These are phyloP conservation scores for Pseudognaphalium luteoalbum DNA, from an alignment of 129 eudicot species.

Conservation along the genomic window DNA sequence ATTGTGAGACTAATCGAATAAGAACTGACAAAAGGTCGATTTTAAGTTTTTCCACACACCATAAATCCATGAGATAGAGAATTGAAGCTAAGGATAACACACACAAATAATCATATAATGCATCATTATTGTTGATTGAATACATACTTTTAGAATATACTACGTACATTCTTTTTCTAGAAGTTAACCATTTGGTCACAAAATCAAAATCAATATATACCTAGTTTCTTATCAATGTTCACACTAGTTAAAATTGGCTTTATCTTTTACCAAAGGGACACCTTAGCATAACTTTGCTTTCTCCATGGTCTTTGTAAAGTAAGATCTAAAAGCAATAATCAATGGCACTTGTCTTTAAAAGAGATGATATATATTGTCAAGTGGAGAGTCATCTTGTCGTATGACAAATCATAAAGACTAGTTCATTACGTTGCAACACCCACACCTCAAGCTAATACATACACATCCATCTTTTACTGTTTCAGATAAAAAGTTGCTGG, in stretches of 20 bases:
- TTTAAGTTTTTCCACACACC: too few species aligned
- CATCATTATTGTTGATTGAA: too few species aligned
- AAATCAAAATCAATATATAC: not conserved
- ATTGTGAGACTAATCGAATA: too few species aligned
- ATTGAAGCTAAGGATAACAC: too few species aligned
- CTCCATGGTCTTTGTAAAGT: not conserved
- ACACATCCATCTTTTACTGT: too few species aligned
- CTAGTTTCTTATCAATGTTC: not conserved
- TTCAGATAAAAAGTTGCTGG: too few species aligned
- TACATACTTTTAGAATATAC: not conserved
- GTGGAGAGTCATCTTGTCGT: slow-evolving; percentile 16
- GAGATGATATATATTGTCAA: not conserved
- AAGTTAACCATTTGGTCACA: not conserved
- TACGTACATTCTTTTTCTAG: not conserved
- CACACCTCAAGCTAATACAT: too few species aligned
- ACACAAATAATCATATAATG: too few species aligned
- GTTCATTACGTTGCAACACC: not conserved
- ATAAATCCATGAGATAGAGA: too few species aligned
- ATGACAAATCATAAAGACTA: not conserved
- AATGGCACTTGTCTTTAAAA: not conserved
- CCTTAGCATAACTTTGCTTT: not conserved
- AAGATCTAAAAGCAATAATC: not conserved
- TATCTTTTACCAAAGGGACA: not conserved
- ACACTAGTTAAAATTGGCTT: not conserved
- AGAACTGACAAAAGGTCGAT: too few species aligned